Evolutionary conservation across 768 basidiomycete species (phyloP), one percentile per base, ranked within the genome.

Genomic region (Mycena belliarum): DNA sequence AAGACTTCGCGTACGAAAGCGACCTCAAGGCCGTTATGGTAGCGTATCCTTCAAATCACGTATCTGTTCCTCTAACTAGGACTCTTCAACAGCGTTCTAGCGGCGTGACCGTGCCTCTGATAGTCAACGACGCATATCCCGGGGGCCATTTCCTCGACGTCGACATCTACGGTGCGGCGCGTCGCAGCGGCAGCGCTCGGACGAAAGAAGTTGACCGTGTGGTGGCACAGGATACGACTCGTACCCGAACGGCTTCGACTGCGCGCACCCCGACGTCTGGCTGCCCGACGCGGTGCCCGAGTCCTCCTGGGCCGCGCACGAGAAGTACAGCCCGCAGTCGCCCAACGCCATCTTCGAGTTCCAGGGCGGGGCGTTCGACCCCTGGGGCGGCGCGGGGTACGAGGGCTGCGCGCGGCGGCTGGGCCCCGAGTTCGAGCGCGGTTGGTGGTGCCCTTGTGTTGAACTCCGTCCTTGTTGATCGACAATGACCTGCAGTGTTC

Each of bases 221-320:
- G 65, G 18, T 10, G 60, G 50, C 37, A 15, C 42, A 74, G 72
- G 73, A 41, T 79, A 79, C 52, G 76, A 78, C 55, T 76, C 76
- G 25, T 82, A 82, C 58, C 80, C 81, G 2, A 79, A 81, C 53
- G 79, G 79, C 1, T 84, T 84, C 60, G 80, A 84, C 64, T 84
- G 83, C 62, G 73, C 77, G 1, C 57, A 78, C 53, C 81, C 82
- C 1, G 60, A 77, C 40, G 68, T 60, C 9, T 83, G 83, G 83
- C 58, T 70, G 16, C 48, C 79, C 1, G 66, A 74, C 48, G 76
- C 75, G 24, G 80, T 82, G 35, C 75, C 79, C 12, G 70, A 72
- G 78, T 75, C 60, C 33, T 78, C 78, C 63, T 77, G 73, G 69
- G 73, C 66, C 23, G 66, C 76, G 5, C 80, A 80, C 63, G 14